Percentiles rank a stretch among this genome's conserved stretches.
Evolutionary conservation across 345 rosid species (phyloP).

Genomic region (Viola odorata): DNA sequence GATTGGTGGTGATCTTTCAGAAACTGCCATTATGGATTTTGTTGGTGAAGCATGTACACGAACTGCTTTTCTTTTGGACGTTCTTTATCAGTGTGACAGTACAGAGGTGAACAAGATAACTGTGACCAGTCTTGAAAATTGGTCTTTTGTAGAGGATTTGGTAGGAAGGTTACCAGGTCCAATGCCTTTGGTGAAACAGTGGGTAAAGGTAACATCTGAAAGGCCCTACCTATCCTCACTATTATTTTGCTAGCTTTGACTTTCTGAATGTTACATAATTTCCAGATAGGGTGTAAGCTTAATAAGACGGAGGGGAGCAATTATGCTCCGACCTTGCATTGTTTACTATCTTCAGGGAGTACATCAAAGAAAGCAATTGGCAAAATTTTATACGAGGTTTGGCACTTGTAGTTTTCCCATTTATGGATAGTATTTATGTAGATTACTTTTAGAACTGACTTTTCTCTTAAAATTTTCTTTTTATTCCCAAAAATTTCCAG

Average conservation of each 20-base stretch:
- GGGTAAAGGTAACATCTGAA: conserved; percentile 76
- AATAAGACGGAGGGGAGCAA: conserved; percentile 30
- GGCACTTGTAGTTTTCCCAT: conserved; percentile 9
- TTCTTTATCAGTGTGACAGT: conserved; percentile 54
- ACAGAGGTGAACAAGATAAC: conserved; percentile 33
- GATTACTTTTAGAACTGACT: neutral
- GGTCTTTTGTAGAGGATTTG: conserved; percentile 57
- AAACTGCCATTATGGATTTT: conserved; percentile 47
- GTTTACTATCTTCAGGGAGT: conserved; percentile 44
- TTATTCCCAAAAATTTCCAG: conserved; percentile 26
- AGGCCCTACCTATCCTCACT: conserved; percentile 3
- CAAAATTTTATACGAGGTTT: conserved; percentile 78
- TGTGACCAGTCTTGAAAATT: conserved; percentile 47
- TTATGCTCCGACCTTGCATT: conserved; percentile 40
- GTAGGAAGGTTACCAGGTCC: conserved; percentile 53
- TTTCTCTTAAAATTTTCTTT: neutral
- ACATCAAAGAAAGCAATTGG: conserved; percentile 39
- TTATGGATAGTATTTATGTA: neutral
- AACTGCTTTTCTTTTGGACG: conserved; percentile 70
- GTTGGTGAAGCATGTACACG: conserved; percentile 48
- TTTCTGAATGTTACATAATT: conserved; percentile 27
- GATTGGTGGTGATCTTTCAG: conserved; percentile 33
- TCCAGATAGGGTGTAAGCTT: conserved; percentile 53
- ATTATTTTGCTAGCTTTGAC: conserved; percentile 19
- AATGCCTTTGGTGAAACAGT: conserved; percentile 61